These are phyloP conservation scores for Agaricales sp. DNA, from an alignment of 1,284 basidiomycete species.

Conservation along the genomic window DNA sequence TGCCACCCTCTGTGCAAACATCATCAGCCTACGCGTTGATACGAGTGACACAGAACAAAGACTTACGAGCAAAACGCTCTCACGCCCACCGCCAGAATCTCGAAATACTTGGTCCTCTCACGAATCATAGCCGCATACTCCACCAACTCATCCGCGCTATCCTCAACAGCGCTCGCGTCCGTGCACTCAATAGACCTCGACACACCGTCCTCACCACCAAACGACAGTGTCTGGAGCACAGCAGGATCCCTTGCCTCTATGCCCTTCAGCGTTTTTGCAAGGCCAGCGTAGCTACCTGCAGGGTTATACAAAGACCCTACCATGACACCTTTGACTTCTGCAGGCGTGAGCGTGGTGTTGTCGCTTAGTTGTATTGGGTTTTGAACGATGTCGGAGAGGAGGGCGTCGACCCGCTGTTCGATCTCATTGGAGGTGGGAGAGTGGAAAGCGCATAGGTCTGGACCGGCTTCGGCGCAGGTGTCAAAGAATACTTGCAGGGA, in stretches of 20 bases:
- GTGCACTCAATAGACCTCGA: not conserved
- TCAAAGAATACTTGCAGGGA: constrained; percentile 24
- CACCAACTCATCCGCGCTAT: not conserved
- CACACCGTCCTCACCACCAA: not conserved
- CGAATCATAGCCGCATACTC: not conserved
- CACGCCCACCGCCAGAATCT: not conserved
- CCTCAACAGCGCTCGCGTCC: not conserved
- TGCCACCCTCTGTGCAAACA: constrained; percentile 20
- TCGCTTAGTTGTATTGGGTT: constrained; percentile 18
- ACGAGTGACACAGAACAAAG: not conserved
- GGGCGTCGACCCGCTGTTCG: constrained; percentile 14
- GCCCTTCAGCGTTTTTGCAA: not conserved
- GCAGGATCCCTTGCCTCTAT: not conserved
- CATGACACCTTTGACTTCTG: no score
- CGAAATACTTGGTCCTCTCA: not conserved
- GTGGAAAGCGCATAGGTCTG: constrained; percentile 26
- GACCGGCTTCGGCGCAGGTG: constrained; percentile 26
- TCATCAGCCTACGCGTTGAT: constrained; percentile 1
- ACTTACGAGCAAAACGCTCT: not conserved
- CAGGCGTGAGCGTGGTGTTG: constrained; percentile 18
- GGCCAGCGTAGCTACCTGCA: not conserved
- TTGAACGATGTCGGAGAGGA: constrained; percentile 17
- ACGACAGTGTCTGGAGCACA: not conserved
- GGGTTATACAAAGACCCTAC: no score
- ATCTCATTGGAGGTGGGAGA: constrained; percentile 21